These are phyloP conservation scores for Candida ortonii DNA, from an alignment of 805 yeast genomes.

Conservation along the genomic window DNA sequence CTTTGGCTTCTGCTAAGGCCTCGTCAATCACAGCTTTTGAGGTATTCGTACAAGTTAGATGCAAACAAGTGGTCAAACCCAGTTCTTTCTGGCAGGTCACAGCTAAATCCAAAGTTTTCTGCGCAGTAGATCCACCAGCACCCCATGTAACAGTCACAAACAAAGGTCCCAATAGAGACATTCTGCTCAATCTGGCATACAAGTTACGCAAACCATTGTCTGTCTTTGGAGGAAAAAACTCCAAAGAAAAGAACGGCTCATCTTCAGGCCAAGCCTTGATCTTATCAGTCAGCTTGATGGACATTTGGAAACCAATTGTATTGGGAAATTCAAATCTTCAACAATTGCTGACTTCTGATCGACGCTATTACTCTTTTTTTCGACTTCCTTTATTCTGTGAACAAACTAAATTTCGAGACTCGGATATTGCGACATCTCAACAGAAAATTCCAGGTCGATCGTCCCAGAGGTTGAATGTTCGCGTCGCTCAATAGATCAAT, in stretches of 20 bases:
- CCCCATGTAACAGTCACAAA: conserved; percentile 98
- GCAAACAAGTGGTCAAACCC: conserved; percentile 87
- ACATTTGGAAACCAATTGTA: conserved; percentile 22
- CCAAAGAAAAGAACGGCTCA: conserved; percentile 74
- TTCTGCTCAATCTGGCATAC: conserved; percentile 80
- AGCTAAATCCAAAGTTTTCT: conserved; percentile 82
- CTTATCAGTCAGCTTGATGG: conserved; percentile 47
- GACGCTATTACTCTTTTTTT: too few species aligned
- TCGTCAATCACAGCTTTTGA: conserved; percentile 71
- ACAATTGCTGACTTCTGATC: too few species aligned
- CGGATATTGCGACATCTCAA: too few species aligned
- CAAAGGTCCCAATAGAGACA: conserved; percentile 83
- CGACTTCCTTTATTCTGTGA: too few species aligned
- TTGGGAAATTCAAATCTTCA: too few species aligned
- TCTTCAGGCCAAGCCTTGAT: conserved; percentile 42
- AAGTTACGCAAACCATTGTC: conserved; percentile 80
- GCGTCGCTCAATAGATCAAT: too few species aligned
- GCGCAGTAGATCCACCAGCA: conserved; percentile 94
- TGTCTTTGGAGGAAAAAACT: conserved; percentile 97
- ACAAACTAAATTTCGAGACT: too few species aligned
- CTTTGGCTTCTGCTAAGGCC: conserved; percentile 69
- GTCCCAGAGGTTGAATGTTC: too few species aligned
- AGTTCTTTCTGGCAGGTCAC: conserved; percentile 69
- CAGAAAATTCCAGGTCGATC: too few species aligned
- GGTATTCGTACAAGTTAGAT: conserved; percentile 94